Conservation (phyloP, 495 filamentous ascomycete genomes). For the Lineolata rhizophorae region DNA sequence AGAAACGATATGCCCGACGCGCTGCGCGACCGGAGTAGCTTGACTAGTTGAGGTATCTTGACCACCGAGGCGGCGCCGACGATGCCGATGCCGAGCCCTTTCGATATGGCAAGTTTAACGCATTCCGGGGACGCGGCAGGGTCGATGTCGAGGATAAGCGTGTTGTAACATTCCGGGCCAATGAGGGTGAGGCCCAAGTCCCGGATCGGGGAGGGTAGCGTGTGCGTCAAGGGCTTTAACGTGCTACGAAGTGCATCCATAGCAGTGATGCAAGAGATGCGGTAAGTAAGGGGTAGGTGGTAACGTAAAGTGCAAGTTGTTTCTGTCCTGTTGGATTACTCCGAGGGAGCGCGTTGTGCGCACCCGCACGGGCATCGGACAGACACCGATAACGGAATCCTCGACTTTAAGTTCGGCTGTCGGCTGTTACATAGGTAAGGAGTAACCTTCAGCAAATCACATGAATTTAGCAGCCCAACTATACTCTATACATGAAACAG, state of each 20-base stretch:
- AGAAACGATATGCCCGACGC: constrained; percentile 70
- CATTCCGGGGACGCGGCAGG: constrained; percentile 44
- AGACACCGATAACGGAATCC: too few species aligned
- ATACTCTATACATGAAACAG: too few species aligned
- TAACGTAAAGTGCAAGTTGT: too few species aligned
- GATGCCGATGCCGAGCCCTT: constrained; percentile 81
- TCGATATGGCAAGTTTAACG: constrained; percentile 71
- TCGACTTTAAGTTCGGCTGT: too few species aligned
- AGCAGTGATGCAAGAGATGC: constrained; percentile 1
- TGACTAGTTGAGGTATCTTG: constrained; percentile 90
- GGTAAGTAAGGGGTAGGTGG: not conserved
- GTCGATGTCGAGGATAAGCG: constrained; percentile 62
- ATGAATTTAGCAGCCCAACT: too few species aligned
- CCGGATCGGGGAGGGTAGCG: constrained; percentile 56
- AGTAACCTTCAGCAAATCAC: too few species aligned
- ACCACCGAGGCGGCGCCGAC: constrained; percentile 71
- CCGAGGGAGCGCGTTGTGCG: too few species aligned
- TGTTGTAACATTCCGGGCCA: constrained; percentile 62
- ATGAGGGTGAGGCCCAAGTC: constrained; percentile 58
- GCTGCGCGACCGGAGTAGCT: constrained; percentile 59
- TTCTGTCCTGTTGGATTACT: too few species aligned
- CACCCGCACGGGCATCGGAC: too few species aligned
- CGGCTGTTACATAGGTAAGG: too few species aligned
- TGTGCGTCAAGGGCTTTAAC: constrained; percentile 56
- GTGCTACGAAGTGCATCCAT: constrained; percentile 31